These are phyloP conservation scores for Adenanthera pavonina DNA, from an alignment of 306 rosid species.

Conservation along the genomic window DNA sequence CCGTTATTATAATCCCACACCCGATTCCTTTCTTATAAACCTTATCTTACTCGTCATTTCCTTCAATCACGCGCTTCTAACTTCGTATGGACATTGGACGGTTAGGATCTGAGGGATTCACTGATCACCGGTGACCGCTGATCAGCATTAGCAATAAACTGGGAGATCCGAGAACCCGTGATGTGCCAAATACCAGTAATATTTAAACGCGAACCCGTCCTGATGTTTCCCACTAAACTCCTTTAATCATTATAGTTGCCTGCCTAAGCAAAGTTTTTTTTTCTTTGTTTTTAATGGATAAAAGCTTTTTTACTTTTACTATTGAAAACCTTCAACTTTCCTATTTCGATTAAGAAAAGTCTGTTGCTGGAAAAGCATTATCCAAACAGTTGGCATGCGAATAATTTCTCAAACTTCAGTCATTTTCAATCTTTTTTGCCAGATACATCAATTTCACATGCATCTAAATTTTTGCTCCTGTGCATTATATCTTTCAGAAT, in stretches of 20 bases:
- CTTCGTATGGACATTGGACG: neutral
- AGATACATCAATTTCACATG: no score
- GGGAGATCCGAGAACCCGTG: no score
- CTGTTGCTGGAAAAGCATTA: neutral
- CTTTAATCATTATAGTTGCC: neutral
- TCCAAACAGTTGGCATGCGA: neutral
- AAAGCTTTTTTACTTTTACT: neutral
- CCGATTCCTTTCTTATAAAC: neutral
- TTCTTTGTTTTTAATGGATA: no score
- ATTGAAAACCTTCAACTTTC: neutral
- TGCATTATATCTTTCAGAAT: neutral
- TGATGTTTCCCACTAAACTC: neutral
- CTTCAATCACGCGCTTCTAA: slow-evolving; percentile 30
- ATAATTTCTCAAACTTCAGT: neutral
- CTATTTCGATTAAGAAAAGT: neutral
- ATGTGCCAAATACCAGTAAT: neutral
- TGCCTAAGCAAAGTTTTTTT: neutral
- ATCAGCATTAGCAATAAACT: no score
- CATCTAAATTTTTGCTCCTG: no score
- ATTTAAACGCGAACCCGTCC: neutral
- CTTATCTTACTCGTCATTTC: slow-evolving; percentile 33
- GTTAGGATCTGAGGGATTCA: neutral
- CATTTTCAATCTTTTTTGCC: neutral
- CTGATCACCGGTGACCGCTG: neutral
- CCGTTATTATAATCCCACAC: slow-evolving; percentile 21